Percentiles rank a stretch among this genome's conserved stretches.
Evolutionary conservation across 352 stramenopile species (phyloP).

Genomic region (Phytophthora citricola): DNA sequence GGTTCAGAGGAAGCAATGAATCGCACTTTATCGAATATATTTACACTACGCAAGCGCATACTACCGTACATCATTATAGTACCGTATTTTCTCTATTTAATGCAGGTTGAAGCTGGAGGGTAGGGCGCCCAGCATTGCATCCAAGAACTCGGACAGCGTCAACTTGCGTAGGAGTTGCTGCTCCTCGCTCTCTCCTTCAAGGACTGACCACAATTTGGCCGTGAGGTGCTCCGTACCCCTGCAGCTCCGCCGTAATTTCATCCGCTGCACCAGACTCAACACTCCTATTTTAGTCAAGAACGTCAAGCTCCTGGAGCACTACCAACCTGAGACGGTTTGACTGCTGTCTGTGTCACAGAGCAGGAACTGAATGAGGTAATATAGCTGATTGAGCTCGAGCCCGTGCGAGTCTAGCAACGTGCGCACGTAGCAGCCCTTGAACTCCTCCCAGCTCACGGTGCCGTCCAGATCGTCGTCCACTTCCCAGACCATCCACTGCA

Average conservation of each 20-base stretch:
- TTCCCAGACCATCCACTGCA: slow-evolving; percentile 98
- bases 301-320: not conserved
- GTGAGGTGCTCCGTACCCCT: slow-evolving; percentile 50
- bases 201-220: slow-evolving; percentile 44
- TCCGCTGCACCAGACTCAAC: slow-evolving; percentile 37
- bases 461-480: slow-evolving; percentile 96
- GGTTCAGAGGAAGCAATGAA: slow-evolving; percentile 13
- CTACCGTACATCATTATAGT: too few relatives aligned
- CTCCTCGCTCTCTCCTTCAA: slow-evolving; percentile 49
- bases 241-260: slow-evolving; percentile 57
- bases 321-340: slow-evolving; percentile 81
- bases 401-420: slow-evolving; percentile 91
- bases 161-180: slow-evolving; percentile 57
- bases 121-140: slow-evolving; percentile 50
- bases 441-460: slow-evolving; percentile 92
- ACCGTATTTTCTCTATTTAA: slow-evolving; percentile 12
- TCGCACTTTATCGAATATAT: slow-evolving; percentile 7
- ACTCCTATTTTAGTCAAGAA: slow-evolving; percentile 5
- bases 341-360: slow-evolving; percentile 93
- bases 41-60: not conserved
- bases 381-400: slow-evolving; percentile 94
- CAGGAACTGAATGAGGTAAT: slow-evolving; percentile 95
- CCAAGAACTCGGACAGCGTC: slow-evolving; percentile 57
- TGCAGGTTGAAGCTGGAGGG: slow-evolving; percentile 43
- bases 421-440: slow-evolving; percentile 91